Base-by-base conservation (phyloP, 2,329 filamentous ascomycete genomes). In the Simplicillium sp. region DNA sequence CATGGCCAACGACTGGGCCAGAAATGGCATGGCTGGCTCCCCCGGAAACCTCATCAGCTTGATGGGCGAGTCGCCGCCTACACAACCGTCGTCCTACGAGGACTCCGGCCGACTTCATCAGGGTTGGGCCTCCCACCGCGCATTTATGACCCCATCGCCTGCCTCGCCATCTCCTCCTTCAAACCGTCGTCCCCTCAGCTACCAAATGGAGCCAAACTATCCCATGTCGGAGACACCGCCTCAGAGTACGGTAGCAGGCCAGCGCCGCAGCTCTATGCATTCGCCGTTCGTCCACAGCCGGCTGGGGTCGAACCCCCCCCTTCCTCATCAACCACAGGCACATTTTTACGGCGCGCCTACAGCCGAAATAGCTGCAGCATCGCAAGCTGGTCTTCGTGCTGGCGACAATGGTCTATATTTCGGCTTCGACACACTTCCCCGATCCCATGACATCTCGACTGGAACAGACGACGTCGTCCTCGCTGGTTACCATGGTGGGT, bases 341-440 rank as follows among this genome's bases (percentile, higher is more conserved):
- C 84, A 89, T 61, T 90, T 85, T 58, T 88, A 87, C 56, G 75
- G 80, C 35, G 72, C 79, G 0, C 83, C 84, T 1, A 82, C 89
- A 48, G 69, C 89, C 28, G 83, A 90, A 49, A 67, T 88, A 20
- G 81, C 87, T 48, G 67, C 82, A 37, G 65, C 71, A 40, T 61
- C 66, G 13, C 67, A 66, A 34, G 64, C 71, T 14, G 75, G 73
- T 9, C 66, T 82, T 53, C 73, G 73, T 48, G 73, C 80, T 3
- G 81, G 81, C 3, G 77, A 82, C 31, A 75, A 74, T 35, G 86
- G 84, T 7, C 87, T 84, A 50, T 86, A 83, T 56, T 92, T 87
- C 56, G 81, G 83, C 6, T 88, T 94, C 52, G 89, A 95, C 57
- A 79, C 71, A 3, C 67, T 94, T 34, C 70, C 73, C 2, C 58